Conservation (phyloP, 208 protist genomes). For the Trypanosoma lewisi region DNA sequence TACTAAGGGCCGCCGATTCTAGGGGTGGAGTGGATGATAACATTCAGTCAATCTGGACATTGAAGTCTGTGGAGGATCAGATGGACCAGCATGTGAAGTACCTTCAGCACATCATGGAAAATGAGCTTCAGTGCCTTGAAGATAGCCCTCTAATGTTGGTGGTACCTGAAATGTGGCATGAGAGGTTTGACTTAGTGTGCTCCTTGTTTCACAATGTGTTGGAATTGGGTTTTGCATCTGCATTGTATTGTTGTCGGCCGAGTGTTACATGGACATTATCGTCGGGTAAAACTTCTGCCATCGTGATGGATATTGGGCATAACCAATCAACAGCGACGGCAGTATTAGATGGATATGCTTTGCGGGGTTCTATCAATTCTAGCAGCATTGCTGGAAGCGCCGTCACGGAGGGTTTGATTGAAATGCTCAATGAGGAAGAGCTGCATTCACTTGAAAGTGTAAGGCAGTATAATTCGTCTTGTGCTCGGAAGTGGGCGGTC, state of each 20-base stretch:
- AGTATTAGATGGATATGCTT: conserved; percentile 78
- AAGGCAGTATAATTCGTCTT: conserved; percentile 3
- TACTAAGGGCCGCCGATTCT: conserved; percentile 29
- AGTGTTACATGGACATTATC: conserved; percentile 73
- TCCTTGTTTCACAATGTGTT: conserved; percentile 52
- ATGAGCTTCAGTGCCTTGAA: conserved; percentile 40
- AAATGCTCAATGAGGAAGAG: conserved; percentile 39
- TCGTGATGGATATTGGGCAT: conserved; percentile 82
- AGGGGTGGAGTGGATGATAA: conserved; percentile 16
- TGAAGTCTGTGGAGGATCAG: conserved; percentile 37
- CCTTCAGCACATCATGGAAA: conserved; percentile 42
- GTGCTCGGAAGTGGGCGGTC: conserved; percentile 14
- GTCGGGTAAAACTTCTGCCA: conserved; percentile 54
- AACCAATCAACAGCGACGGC: conserved; percentile 66
- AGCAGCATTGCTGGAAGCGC: conserved; percentile 47
- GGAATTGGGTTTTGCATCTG: conserved; percentile 49
- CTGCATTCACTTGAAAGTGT: conserved; percentile 26
- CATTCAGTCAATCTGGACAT: conserved; percentile 58
- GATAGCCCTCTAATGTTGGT: conserved; percentile 77
- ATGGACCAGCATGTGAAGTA: conserved; percentile 44
- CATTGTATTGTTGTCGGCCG: conserved; percentile 74
- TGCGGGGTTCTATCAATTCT: conserved; percentile 57
- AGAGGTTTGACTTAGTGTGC: conserved; percentile 54
- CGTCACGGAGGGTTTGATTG: conserved; percentile 40
- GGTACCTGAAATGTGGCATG: conserved; percentile 76